These are phyloP conservation scores for Madurella fahalii DNA, from an alignment of 2,329 filamentous ascomycete genomes.

Conservation along the genomic window DNA sequence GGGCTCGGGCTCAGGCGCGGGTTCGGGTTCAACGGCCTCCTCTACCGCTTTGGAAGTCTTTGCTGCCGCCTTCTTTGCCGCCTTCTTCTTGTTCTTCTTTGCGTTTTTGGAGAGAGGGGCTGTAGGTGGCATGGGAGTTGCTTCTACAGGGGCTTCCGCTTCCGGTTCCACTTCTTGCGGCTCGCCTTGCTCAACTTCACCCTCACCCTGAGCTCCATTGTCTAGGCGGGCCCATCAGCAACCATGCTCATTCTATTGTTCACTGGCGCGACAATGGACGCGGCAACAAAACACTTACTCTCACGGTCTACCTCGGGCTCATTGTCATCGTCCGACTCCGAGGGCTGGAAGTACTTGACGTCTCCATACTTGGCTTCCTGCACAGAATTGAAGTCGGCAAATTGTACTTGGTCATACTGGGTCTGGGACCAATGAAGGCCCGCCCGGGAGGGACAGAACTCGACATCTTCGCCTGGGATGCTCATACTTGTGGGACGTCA, in stretches of 20 bases:
- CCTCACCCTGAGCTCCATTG: background rate
- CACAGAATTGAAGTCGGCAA: conserved; percentile 40
- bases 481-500: conserved; percentile 40
- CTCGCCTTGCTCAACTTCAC: conserved; percentile 3
- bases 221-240: conserved; percentile 1
- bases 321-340: conserved; percentile 40
- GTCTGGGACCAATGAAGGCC: conserved; percentile 37
- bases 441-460: conserved; percentile 39
- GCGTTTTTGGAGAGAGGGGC: conserved; percentile 14
- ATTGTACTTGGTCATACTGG: conserved; percentile 38
- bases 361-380: conserved; percentile 40
- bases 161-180: background rate
- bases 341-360: conserved; percentile 38
- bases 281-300: conserved; percentile 13
- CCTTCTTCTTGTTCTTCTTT: conserved; percentile 27
- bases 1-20: conserved; percentile 11
- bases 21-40: conserved; percentile 11
- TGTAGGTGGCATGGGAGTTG: conserved; percentile 2
- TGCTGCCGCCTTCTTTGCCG: conserved; percentile 18
- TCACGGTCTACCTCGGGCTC: conserved; percentile 23
- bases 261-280: background rate
- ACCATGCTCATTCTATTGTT: background rate
- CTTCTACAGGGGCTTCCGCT: conserved; percentile 13
- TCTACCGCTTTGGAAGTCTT: conserved; percentile 14
- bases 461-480: conserved; percentile 31